Evolutionary conservation across 208 protist genomes (phyloP).

Genomic region (Trypanosomatidae sp.): DNA sequence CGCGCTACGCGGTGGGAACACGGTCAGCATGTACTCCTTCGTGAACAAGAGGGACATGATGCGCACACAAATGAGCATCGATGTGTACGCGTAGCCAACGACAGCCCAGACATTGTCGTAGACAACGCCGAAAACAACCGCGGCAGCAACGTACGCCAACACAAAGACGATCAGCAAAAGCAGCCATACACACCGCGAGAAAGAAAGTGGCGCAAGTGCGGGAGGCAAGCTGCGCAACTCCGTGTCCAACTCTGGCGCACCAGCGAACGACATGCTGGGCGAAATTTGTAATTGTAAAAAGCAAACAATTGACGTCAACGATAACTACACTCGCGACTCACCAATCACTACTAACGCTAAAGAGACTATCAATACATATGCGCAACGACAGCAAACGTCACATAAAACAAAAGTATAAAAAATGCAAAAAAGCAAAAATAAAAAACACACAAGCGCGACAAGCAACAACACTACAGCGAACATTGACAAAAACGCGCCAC

Average conservation of each 20-base stretch:
- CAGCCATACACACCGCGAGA: too few species aligned
- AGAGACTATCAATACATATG: too few species aligned
- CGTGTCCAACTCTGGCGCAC: too few species aligned
- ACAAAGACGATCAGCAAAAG: too few species aligned
- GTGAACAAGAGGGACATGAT: neutral
- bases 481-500: neutral
- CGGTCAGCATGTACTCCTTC: neutral
- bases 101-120: neutral
- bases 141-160: neutral
- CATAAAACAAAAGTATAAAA: too few species aligned
- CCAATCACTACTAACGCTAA: neutral
- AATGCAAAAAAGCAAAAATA: neutral
- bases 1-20: conserved; percentile 24
- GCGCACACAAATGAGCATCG: neutral
- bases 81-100: neutral
- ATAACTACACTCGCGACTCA: neutral
- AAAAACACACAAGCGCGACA: neutral
- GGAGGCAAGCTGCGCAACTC: too few species aligned
- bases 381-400: too few species aligned
- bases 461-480: neutral
- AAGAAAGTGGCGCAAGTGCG: too few species aligned
- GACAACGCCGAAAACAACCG: neutral
- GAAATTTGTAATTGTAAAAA: too few species aligned
- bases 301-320: neutral
- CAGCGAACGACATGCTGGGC: neutral